Conservation (phyloP, 441 rosid species). For the Flueggea neowawraea region DNA sequence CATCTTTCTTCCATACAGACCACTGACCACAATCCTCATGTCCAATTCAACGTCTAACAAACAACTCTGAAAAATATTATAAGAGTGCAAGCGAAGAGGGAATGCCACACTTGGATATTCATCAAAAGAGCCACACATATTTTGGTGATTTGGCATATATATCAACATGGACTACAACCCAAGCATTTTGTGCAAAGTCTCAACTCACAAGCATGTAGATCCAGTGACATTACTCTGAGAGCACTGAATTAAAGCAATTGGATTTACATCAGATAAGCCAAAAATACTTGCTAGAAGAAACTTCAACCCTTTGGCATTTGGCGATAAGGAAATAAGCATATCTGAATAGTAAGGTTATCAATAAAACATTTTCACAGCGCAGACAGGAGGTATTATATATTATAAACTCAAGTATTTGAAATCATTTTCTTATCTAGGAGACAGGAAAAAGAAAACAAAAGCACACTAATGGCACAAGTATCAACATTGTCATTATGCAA, state of each 20-base stretch:
- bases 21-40: too few relatives aligned
- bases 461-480: neutral
- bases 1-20: too few relatives aligned
- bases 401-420: conserved; percentile 1
- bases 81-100: too few relatives aligned
- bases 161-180: neutral
- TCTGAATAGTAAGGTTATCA: conserved; percentile 57
- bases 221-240: conserved; percentile 33
- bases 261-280: conserved; percentile 40
- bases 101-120: too few relatives aligned
- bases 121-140: too few relatives aligned
- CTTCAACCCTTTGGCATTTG: conserved; percentile 44
- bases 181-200: conserved; percentile 8
- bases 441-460: neutral
- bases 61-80: too few relatives aligned
- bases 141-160: too few relatives aligned
- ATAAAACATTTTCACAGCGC: conserved; percentile 1
- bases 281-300: conserved; percentile 52
- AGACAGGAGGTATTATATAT: neutral
- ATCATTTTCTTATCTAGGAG: neutral
- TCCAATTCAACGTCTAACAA: too few relatives aligned
- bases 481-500: neutral
- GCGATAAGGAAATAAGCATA: conserved; percentile 36
- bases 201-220: conserved; percentile 85
- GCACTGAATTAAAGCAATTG: conserved; percentile 37